Evolutionary conservation across 2,329 filamentous ascomycete genomes (phyloP).

Genomic region (Aotearoamyces nothofagi): DNA sequence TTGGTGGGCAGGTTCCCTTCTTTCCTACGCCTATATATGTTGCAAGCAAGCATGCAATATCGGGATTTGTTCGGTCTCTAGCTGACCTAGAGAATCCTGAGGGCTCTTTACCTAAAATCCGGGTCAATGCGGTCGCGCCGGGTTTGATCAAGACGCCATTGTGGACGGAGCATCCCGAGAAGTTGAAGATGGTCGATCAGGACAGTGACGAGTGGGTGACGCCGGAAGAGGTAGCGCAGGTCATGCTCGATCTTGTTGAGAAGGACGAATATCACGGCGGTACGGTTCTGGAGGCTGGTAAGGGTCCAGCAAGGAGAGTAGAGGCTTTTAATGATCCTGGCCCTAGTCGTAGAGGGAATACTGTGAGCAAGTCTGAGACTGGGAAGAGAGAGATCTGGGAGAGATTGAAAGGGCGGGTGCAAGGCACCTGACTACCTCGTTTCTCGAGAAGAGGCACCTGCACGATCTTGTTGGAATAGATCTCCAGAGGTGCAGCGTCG

Average conservation of each 20-base stretch:
- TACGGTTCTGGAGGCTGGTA: constrained; percentile 26
- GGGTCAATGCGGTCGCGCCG: constrained; percentile 28
- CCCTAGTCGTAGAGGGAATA: too few species aligned
- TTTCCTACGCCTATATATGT: constrained; percentile 28
- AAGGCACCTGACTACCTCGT: too few species aligned
- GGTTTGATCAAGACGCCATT: constrained; percentile 28
- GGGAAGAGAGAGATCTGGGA: too few species aligned
- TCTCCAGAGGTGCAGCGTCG: too few species aligned
- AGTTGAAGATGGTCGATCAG: constrained; percentile 20
- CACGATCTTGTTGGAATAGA: too few species aligned
- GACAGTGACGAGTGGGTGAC: constrained; percentile 25
- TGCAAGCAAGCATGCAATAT: constrained; percentile 32
- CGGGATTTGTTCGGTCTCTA: constrained; percentile 28
- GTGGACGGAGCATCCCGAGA: constrained; percentile 29
- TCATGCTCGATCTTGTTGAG: constrained; percentile 26
- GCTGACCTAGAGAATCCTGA: constrained; percentile 19
- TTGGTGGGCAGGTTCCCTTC: constrained; percentile 25
- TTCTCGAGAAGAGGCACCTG: too few species aligned
- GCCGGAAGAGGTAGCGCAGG: constrained; percentile 25
- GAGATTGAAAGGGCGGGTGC: too few species aligned
- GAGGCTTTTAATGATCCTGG: constrained; percentile 23
- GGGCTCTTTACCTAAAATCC: constrained; percentile 17
- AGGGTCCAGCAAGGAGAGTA: constrained; percentile 19
- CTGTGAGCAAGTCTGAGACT: too few species aligned
- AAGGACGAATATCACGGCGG: constrained; percentile 22